Evolutionary conservation across 1,139 yeast genomes (phyloP).

Genomic region (Taiozyma sp.): DNA sequence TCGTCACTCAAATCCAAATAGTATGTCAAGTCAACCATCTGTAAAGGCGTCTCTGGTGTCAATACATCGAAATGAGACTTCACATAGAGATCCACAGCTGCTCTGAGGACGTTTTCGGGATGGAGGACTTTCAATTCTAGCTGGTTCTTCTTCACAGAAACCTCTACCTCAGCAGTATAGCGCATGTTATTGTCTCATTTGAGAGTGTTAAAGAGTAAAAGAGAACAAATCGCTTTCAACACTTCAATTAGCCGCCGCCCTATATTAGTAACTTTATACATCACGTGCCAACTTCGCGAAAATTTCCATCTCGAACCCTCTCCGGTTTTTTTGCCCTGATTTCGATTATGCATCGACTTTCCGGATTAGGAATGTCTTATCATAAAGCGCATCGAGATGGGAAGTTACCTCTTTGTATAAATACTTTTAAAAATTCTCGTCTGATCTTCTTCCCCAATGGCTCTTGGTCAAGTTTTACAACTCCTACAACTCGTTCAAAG

Average conservation of each 20-base stretch:
- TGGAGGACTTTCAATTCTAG: not conserved
- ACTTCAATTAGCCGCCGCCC: not conserved
- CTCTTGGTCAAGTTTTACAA: not conserved
- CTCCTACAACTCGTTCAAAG: not conserved
- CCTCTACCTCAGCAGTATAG: not conserved
- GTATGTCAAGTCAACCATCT: constrained; percentile 3
- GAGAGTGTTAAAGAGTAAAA: not conserved
- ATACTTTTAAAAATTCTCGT: not conserved
- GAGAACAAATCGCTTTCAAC: not conserved
- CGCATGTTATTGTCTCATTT: not conserved
- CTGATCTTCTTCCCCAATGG: constrained; percentile 1
- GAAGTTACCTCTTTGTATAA: not conserved
- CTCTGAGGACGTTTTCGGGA: not conserved
- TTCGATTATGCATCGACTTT: constrained; percentile 8
- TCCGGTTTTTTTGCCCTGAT: not conserved
- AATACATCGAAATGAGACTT: not conserved
- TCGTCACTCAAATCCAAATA: constrained; percentile 12
- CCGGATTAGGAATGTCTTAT: constrained; percentile 11
- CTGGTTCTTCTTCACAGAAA: not conserved
- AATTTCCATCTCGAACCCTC: too few relatives aligned
- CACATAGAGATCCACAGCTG: constrained; percentile 1
- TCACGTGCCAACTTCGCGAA: not conserved
- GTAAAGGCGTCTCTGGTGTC: not conserved
- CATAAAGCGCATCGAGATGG: constrained; percentile 4
- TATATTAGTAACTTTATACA: not conserved